Evolutionary conservation across 768 basidiomycete species (phyloP).

Genomic region (Termitomyces sp.): DNA sequence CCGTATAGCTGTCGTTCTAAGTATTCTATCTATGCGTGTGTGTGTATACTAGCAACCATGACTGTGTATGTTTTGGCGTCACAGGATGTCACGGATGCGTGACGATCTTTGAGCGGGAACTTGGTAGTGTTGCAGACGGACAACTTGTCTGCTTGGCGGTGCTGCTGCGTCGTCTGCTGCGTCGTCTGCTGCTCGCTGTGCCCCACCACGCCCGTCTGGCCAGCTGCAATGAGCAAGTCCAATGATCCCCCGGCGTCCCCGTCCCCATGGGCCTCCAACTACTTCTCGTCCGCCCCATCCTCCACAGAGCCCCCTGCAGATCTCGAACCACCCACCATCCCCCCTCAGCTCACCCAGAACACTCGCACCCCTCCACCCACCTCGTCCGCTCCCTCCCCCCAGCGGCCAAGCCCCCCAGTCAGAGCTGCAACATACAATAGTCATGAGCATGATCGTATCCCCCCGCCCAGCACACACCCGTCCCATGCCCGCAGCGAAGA

Average conservation of each 20-base stretch:
- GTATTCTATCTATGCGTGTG: too few species aligned
- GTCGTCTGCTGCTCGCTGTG: background rate
- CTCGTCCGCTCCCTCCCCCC: conserved; percentile 27
- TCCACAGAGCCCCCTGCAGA: conserved; percentile 24
- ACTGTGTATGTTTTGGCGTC: conserved; percentile 7
- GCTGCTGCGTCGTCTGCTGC: too few species aligned
- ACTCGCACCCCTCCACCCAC: conserved; percentile 30
- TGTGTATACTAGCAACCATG: too few species aligned
- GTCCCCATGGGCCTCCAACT: conserved; percentile 32
- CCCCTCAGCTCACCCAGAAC: conserved; percentile 13
- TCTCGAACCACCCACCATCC: conserved; percentile 19
- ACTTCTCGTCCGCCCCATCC: conserved; percentile 16
- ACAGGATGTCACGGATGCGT: conserved; percentile 8
- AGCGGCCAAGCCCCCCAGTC: conserved; percentile 51
- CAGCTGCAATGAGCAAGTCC: conserved; percentile 33
- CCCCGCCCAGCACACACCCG: conserved; percentile 29
- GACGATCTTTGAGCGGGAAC: conserved; percentile 16
- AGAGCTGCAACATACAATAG: conserved; percentile 64
- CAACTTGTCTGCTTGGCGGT: too few species aligned
- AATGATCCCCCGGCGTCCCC: conserved; percentile 30
- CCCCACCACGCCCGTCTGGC: background rate
- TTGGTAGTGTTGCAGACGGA: too few species aligned
- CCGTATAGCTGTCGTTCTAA: too few species aligned
- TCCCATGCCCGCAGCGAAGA: conserved; percentile 70
- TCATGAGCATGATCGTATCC: conserved; percentile 51